Evolutionary conservation across 2,329 filamentous ascomycete species (phyloP).

Genomic region (Dactylonectria estremocensis): DNA sequence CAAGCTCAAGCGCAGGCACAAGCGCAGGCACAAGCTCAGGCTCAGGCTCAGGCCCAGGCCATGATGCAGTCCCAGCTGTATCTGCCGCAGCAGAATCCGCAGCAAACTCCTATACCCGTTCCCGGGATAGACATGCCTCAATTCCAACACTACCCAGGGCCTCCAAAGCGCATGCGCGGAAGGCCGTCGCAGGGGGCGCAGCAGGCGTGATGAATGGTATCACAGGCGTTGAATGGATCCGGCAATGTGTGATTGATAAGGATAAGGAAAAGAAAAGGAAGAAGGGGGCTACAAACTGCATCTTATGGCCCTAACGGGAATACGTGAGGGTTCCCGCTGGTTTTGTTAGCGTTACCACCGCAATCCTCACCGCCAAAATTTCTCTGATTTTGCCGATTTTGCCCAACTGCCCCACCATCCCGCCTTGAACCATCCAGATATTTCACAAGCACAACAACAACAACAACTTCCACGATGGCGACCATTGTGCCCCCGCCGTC

Average conservation of each 20-base stretch:
- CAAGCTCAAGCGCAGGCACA: slow-evolving; percentile 34
- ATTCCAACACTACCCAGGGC: slow-evolving; percentile 50
- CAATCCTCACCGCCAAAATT: slow-evolving; percentile 51
- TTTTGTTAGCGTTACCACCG: slow-evolving; percentile 38
- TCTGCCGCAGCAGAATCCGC: slow-evolving; percentile 45
- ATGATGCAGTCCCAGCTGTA: slow-evolving; percentile 51
- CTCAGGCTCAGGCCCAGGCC: slow-evolving; percentile 39
- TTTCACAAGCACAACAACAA: slow-evolving; percentile 20
- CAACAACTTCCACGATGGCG: slow-evolving; percentile 70
- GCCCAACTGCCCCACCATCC: slow-evolving; percentile 48
- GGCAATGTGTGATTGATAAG: slow-evolving; percentile 34
- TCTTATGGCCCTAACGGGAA: slow-evolving; percentile 36
- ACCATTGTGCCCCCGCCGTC: slow-evolving; percentile 87
- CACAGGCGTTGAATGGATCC: slow-evolving; percentile 24
- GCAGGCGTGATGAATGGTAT: slow-evolving; percentile 33
- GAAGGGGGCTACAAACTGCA: slow-evolving; percentile 12
- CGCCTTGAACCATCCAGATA: slow-evolving; percentile 28
- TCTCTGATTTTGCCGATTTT: slow-evolving; percentile 46
- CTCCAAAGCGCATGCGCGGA: slow-evolving; percentile 51
- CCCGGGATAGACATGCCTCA: slow-evolving; percentile 48
- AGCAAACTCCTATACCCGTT: slow-evolving; percentile 47
- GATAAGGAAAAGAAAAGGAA: slow-evolving; percentile 19
- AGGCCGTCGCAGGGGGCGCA: slow-evolving; percentile 43
- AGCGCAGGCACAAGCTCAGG: slow-evolving; percentile 43
- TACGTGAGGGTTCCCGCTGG: slow-evolving; percentile 29